phyloP scores from a whole-genome alignment of 2,329 filamentous ascomycete genomes.

The Aspergillus sp. region DNA sequence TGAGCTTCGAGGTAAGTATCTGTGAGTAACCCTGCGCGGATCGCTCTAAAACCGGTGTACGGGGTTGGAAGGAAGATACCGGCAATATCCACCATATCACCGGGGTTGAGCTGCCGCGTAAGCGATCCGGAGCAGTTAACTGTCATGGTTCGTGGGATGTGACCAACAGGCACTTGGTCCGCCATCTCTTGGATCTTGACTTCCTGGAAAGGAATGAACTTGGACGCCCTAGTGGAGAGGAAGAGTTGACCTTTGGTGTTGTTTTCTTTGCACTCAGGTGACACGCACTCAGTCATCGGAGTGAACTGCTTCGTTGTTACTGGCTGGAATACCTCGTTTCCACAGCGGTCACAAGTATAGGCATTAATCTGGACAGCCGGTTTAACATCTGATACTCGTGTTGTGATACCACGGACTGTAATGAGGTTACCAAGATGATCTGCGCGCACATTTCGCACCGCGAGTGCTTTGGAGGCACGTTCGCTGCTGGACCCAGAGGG shows the following conservation, averaged over 20 bases:
- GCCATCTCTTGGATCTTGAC: constrained; percentile 98
- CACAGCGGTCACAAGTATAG: constrained; percentile 95
- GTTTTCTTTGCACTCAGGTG: constrained; percentile 83
- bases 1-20: constrained; percentile 97
- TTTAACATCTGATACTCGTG: constrained; percentile 95
- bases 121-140: constrained; percentile 85
- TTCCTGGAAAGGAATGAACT: constrained; percentile 96
- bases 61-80: constrained; percentile 96
- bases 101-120: constrained; percentile 84
- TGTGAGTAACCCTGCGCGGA: constrained; percentile 91
- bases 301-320: constrained; percentile 88
- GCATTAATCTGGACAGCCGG: constrained; percentile 96
- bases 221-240: constrained; percentile 91
- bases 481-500: constrained; percentile 65
- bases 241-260: constrained; percentile 92
- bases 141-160: constrained; percentile 90
- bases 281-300: constrained; percentile 82
- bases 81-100: constrained; percentile 89
- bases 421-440: constrained; percentile 92
- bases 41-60: constrained; percentile 98
- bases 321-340: constrained; percentile 96
- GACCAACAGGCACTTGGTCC: constrained; percentile 97
- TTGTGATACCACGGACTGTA: constrained; percentile 90
- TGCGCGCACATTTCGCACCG: constrained; percentile 89
- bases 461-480: constrained; percentile 63